Evolutionary conservation across 495 filamentous ascomycete genomes (phyloP).

Genomic region (Lentithecium fluviatile): DNA sequence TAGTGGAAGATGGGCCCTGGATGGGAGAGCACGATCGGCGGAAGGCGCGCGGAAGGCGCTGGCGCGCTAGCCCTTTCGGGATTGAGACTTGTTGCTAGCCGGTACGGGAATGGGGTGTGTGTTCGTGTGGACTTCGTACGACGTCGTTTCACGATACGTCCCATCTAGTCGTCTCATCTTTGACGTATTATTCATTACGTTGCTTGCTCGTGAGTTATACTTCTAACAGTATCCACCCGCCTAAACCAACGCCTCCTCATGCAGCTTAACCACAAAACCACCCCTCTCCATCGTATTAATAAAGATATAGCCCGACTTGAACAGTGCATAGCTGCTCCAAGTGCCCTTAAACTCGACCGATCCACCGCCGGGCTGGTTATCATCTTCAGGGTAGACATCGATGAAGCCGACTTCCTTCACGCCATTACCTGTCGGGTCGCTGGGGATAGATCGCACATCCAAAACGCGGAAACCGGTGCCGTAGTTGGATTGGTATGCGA

Average conservation of each 20-base stretch:
- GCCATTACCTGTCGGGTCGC: conserved; percentile 53
- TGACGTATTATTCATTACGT: conserved; percentile 7
- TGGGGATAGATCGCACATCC: conserved; percentile 54
- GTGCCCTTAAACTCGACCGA: conserved; percentile 56
- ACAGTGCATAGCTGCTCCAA: conserved; percentile 58
- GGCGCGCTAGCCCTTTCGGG: neutral
- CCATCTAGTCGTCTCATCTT: no score
- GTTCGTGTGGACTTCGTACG: no score
- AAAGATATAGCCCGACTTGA: conserved; percentile 57
- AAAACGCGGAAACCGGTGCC: conserved; percentile 57
- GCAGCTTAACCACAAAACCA: conserved; percentile 49
- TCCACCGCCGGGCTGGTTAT: conserved; percentile 48
- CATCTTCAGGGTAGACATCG: conserved; percentile 62
- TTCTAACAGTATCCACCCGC: neutral
- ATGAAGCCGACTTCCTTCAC: conserved; percentile 58
- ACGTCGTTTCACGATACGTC: neutral
- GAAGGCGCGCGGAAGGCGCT: neutral
- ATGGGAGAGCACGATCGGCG: neutral
- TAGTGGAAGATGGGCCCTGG: no score
- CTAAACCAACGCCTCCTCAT: conserved; percentile 14
- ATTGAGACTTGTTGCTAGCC: neutral
- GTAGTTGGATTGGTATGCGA: conserved; percentile 60
- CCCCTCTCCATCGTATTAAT: conserved; percentile 63
- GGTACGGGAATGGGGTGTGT: no score
- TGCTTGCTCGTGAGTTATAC: neutral